A percentile compares a stretch with the other conserved stretches of the same genome.
Conservation (phyloP, 306 rosid species). For the Arachis stenosperma region DNA sequence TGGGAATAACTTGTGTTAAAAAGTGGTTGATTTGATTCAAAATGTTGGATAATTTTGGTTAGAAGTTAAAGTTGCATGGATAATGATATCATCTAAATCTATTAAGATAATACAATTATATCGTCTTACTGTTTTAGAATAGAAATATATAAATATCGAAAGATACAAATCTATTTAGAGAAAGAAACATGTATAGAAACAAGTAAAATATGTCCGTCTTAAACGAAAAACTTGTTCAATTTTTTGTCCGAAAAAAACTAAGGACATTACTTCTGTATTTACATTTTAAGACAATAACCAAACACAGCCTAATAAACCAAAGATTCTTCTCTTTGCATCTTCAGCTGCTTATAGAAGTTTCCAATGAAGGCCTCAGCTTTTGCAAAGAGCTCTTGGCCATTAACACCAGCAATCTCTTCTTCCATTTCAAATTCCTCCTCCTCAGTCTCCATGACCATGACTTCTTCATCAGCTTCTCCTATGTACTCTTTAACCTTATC, state of each 20-base stretch:
- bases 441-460: conserved; percentile 29
- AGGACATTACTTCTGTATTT: too few species aligned
- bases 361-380: conserved; percentile 86
- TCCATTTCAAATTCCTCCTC: conserved; percentile 39
- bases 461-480: conserved; percentile 47
- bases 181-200: too few species aligned
- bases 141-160: too few species aligned
- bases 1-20: background rate
- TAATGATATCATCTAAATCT: background rate
- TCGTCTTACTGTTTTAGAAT: too few species aligned
- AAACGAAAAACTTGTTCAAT: too few species aligned
- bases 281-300: too few species aligned
- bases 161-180: too few species aligned
- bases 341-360: conserved; percentile 74
- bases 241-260: too few species aligned
- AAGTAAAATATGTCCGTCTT: too few species aligned
- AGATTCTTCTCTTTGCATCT: conserved; percentile 83
- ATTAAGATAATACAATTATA: too few species aligned
- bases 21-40: background rate
- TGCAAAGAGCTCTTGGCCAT: conserved; percentile 66
- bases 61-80: background rate
- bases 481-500: conserved; percentile 55
- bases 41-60: background rate
- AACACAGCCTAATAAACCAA: conserved; percentile 46
- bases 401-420: conserved; percentile 46